These are phyloP conservation scores for Melampsora larici-populina DNA, from an alignment of 1,284 basidiomycete species.

Conservation along the genomic window DNA sequence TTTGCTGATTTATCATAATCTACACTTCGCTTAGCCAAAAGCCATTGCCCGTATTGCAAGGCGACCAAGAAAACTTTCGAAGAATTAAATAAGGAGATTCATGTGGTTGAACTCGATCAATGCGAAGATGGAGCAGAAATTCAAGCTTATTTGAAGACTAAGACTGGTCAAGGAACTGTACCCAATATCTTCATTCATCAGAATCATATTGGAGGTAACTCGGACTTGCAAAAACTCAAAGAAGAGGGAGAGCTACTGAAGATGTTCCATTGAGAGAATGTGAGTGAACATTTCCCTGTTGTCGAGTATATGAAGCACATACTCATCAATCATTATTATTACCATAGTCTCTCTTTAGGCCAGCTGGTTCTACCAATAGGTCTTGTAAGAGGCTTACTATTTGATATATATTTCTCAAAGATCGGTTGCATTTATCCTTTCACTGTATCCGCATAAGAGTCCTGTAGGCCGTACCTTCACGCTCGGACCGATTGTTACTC, in stretches of 20 bases:
- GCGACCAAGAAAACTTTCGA: slow-evolving; percentile 24
- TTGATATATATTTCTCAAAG: too few species aligned
- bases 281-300: too few species aligned
- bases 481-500: too few species aligned
- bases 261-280: not conserved
- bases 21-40: slow-evolving; percentile 13
- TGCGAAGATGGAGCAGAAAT: slow-evolving; percentile 50
- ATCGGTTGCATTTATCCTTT: too few species aligned
- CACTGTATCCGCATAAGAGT: too few species aligned
- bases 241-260: not conserved
- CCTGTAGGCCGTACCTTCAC: too few species aligned
- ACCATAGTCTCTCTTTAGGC: too few species aligned
- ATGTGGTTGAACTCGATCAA: slow-evolving; percentile 54
- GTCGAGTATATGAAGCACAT: too few species aligned
- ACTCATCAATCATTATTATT: too few species aligned
- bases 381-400: too few species aligned
- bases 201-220: slow-evolving; percentile 53
- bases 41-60: slow-evolving; percentile 29
- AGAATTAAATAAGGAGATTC: slow-evolving; percentile 46
- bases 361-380: too few species aligned
- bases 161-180: slow-evolving; percentile 56
- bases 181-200: slow-evolving; percentile 56
- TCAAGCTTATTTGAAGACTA: slow-evolving; percentile 53
- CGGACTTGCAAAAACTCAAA: slow-evolving; percentile 20
- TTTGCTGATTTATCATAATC: not conserved